Conservation (phyloP, 176 grass and related monocot genomes). For the Carex pumila region DNA sequence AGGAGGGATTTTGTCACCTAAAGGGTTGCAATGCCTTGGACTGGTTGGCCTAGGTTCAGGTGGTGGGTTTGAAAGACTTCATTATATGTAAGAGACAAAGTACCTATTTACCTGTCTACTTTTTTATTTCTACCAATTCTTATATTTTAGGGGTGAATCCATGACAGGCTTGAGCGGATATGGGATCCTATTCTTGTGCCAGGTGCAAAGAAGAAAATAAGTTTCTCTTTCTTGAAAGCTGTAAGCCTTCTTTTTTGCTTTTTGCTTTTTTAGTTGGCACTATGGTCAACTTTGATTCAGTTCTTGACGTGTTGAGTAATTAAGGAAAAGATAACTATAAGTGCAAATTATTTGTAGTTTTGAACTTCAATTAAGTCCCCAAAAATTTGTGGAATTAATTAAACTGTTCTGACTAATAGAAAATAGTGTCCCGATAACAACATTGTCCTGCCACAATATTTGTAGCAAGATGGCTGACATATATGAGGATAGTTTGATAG, state of each 20-base stretch:
- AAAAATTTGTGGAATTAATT: neutral
- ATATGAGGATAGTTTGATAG: neutral
- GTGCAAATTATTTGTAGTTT: neutral
- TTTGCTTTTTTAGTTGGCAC: neutral
- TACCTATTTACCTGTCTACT: slow-evolving; percentile 8
- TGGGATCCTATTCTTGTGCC: slow-evolving; percentile 92
- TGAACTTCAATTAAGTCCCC: neutral
- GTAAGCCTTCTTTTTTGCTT: slow-evolving; percentile 30
- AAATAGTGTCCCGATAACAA: neutral
- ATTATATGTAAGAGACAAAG: slow-evolving; percentile 66
- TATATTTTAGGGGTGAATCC: neutral
- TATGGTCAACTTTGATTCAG: neutral
- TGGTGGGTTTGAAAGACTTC: slow-evolving; percentile 91
- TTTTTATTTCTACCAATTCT: neutral
- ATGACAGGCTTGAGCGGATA: slow-evolving; percentile 72
- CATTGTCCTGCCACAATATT: neutral
- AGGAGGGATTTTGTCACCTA: slow-evolving; percentile 76
- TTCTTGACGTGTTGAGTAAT: neutral
- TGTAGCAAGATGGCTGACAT: neutral
- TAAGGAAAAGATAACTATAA: neutral
- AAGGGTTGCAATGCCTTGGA: slow-evolving; percentile 85
- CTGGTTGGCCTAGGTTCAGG: slow-evolving; percentile 63
- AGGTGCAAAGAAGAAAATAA: slow-evolving; percentile 62
- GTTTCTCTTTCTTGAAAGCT: slow-evolving; percentile 87
- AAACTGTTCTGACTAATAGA: neutral